Evolutionary conservation across 2,329 filamentous ascomycete species (phyloP), one percentile per base, ranked within the genome.

Genomic region (Fusarium nygamai): DNA sequence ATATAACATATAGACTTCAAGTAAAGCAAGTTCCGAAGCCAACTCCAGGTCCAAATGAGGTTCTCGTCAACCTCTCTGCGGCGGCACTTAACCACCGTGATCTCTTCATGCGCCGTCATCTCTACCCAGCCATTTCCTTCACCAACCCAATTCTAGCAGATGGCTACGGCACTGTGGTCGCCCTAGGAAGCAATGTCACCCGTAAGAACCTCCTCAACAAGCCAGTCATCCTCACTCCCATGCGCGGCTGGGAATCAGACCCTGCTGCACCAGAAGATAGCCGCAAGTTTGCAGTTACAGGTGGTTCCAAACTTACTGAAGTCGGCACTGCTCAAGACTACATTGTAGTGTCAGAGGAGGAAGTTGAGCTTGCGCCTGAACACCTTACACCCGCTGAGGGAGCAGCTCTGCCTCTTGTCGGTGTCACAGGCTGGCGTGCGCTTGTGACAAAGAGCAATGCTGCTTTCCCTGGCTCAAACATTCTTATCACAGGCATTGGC

Each of bases 41-140:
- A 33, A 86, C 85, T 4, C 92, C 92, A 0, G 88, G 89, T 33
- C 88, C 89, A 22, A 86, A 86, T 71, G 88, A 98, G 81, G 86
- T 98, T 74, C 86, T 97, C 12, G 86, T 98, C 71, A 91, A 90
- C 78, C 86, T 98, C 79, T 88, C 89, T 41, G 93, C 95, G 59
- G 93, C 92, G 3, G 93, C 96, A 20, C 91, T 98, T 58, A 98
- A 98, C 86, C 96, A 98, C 85, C 93, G 95, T 78, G 96, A 98
- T 83, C 90, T 97, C 76, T 98, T 98, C 85, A 93, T 97, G 83
- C 93, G 96, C 62, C 95, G 96, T 82, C 92, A 95, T 80, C 90
- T 97, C 46, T 98, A 98, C 86, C 96, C 96, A 0, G 92, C 90
- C 76, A 92, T 94, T 61, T 92, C 93, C 19, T 97, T 97, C 82